These are phyloP conservation scores for Pseudonitzschia delicatissima DNA, from an alignment of 108 stramenopile genomes.

Conservation along the genomic window DNA sequence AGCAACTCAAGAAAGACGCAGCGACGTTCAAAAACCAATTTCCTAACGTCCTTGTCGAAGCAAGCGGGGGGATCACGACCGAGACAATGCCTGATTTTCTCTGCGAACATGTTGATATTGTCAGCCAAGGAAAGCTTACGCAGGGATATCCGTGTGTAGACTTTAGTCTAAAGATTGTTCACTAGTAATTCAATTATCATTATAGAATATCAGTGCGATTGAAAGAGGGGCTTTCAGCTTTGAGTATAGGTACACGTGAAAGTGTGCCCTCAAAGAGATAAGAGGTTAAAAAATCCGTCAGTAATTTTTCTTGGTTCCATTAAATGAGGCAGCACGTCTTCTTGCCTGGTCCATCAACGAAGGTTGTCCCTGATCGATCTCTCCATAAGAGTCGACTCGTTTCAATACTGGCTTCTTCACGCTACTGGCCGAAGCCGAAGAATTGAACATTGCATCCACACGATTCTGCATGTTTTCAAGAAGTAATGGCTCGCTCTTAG, in stretches of 20 bases:
- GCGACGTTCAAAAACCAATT: conserved; percentile 74
- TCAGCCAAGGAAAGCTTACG: conserved; percentile 96
- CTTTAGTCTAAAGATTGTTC: conserved; percentile 89
- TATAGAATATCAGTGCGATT: neutral
- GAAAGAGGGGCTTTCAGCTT: neutral
- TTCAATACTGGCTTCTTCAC: conserved; percentile 19
- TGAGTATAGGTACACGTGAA: neutral
- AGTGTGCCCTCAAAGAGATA: neutral
- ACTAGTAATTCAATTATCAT: conserved; percentile 13
- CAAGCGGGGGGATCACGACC: conserved; percentile 95
- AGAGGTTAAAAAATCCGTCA: neutral
- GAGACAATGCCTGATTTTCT: conserved; percentile 90
- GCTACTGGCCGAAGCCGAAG: neutral
- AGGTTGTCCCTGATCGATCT: conserved; percentile 48
- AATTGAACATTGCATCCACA: neutral
- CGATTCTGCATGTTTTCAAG: neutral
- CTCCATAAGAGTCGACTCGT: conserved; percentile 45
- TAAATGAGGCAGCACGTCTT: conserved; percentile 35
- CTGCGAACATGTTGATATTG: conserved; percentile 89
- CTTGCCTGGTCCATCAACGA: conserved; percentile 54
- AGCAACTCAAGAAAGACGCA: conserved; percentile 74
- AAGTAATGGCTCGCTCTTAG: conserved; percentile 30
- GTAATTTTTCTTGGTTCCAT: conserved; percentile 1
- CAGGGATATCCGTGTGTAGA: conserved; percentile 97
- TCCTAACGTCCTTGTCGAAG: conserved; percentile 93